phyloP scores from a whole-genome alignment of 495 filamentous ascomycete species.

The Chaetomium tenue region DNA sequence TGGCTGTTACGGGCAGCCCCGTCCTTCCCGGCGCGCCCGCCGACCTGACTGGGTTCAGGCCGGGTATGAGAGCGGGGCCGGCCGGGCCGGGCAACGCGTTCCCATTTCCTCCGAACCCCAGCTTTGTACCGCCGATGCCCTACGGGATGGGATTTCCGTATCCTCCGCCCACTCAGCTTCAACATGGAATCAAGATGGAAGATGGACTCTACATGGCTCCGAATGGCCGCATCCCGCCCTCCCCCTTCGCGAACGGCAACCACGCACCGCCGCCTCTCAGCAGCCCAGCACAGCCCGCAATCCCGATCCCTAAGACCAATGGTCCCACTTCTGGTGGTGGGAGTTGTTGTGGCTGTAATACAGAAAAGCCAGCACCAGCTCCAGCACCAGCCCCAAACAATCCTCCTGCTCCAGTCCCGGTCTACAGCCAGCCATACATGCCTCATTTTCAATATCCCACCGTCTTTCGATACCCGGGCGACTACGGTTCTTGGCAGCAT shows the following conservation, averaged over 20 bases:
- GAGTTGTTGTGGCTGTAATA: slow-evolving; percentile 21
- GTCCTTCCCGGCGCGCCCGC: slow-evolving; percentile 9
- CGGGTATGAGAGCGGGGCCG: slow-evolving; percentile 15
- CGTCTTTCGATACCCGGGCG: slow-evolving; percentile 41
- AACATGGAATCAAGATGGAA: slow-evolving; percentile 25
- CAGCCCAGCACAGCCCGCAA: slow-evolving; percentile 7
- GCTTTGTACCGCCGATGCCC: slow-evolving; percentile 21
- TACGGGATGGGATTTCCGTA: slow-evolving; percentile 26
- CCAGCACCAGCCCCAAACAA: slow-evolving; percentile 1
- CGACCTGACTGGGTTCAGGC: slow-evolving; percentile 10
- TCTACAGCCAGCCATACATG: slow-evolving; percentile 22
- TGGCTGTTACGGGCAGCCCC: slow-evolving; percentile 14
- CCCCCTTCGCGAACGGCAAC: slow-evolving; percentile 19
- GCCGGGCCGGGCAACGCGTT: slow-evolving; percentile 12
- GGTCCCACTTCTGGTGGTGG: slow-evolving; percentile 9
- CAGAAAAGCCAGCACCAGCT: neutral
- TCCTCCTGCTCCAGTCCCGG: slow-evolving; percentile 15
- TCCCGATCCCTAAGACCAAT: slow-evolving; percentile 18
- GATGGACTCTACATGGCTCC: slow-evolving; percentile 17
- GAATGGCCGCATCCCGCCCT: slow-evolving; percentile 2
- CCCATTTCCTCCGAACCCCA: slow-evolving; percentile 1
- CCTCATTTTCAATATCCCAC: slow-evolving; percentile 28
- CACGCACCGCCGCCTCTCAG: slow-evolving; percentile 14
- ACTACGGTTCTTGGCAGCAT: slow-evolving; percentile 46
- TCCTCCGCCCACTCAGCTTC: slow-evolving; percentile 17